These are phyloP conservation scores for Crassisporium funariophilum DNA, from an alignment of 768 basidiomycete species.

Conservation along the genomic window DNA sequence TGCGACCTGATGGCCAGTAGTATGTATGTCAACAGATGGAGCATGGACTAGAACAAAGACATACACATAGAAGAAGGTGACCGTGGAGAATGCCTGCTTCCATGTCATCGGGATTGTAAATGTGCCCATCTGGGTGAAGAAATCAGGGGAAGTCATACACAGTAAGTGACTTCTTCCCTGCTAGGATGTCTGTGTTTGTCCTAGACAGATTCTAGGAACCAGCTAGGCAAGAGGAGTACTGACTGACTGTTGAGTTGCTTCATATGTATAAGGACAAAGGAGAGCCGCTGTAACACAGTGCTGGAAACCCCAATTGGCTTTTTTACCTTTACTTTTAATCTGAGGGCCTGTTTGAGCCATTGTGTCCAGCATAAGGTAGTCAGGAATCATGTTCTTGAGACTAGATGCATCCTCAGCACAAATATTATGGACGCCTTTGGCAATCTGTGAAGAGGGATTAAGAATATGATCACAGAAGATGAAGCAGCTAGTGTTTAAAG, in stretches of 20 bases:
- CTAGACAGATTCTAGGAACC: too few relatives aligned
- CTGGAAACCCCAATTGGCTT: slow-evolving; percentile 9
- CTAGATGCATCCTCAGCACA: slow-evolving; percentile 9
- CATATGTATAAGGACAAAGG: too few relatives aligned
- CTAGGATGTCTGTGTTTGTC: slow-evolving; percentile 1
- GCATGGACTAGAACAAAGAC: too few relatives aligned
- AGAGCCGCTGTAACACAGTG: slow-evolving; percentile 13
- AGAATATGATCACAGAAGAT: too few relatives aligned
- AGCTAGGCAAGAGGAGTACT: too few relatives aligned
- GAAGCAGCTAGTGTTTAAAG: too few relatives aligned
- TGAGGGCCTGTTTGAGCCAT: neutral
- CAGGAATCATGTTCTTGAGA: slow-evolving; percentile 5
- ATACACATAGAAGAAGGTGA: slow-evolving; percentile 10
- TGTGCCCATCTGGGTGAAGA: slow-evolving; percentile 5
- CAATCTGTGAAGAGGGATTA: too few relatives aligned
- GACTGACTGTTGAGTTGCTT: too few relatives aligned
- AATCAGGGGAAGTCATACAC: slow-evolving; percentile 3
- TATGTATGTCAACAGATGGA: neutral
- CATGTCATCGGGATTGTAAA: slow-evolving; percentile 6
- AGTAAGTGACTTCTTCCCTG: neutral
- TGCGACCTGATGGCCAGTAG: slow-evolving; percentile 8
- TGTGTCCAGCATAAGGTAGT: slow-evolving; percentile 8
- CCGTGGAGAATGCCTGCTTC: slow-evolving; percentile 7
- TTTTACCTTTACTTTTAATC: neutral
- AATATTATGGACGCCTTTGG: neutral